These are phyloP conservation scores for Rosa multiflora DNA, from an alignment of 306 rosid species.

Conservation along the genomic window DNA sequence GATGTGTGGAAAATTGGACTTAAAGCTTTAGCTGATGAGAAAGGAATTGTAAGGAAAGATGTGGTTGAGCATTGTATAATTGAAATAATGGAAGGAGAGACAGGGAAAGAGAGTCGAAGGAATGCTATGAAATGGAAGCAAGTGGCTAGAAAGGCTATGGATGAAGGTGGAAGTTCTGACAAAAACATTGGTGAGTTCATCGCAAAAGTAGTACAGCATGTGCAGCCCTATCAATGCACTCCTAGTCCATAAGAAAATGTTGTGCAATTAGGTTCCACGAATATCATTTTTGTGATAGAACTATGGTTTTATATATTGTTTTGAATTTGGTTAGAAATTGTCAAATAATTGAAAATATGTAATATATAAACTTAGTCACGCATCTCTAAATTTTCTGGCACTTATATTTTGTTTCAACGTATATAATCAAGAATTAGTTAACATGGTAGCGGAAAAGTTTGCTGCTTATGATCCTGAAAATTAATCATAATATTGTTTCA, in stretches of 20 bases:
- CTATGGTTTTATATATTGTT: too few relatives aligned
- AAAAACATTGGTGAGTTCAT: constrained; percentile 9
- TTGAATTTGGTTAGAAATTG: too few relatives aligned
- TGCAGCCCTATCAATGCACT: background rate
- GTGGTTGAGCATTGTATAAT: background rate
- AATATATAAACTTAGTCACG: too few relatives aligned
- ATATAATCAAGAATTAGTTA: too few relatives aligned
- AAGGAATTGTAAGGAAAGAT: constrained; percentile 1
- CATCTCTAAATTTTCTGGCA: too few relatives aligned
- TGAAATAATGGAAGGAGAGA: constrained; percentile 3
- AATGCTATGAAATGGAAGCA: background rate
- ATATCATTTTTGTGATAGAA: background rate
- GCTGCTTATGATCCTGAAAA: too few relatives aligned
- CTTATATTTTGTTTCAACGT: too few relatives aligned
- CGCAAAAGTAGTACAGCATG: background rate
- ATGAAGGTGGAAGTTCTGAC: background rate
- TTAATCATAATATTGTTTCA: too few relatives aligned
- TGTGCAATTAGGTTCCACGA: too few relatives aligned
- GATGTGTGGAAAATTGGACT: constrained; percentile 20
- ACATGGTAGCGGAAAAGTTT: too few relatives aligned
- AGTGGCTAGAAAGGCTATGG: background rate
- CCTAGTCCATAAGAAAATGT: background rate
- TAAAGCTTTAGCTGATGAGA: constrained; percentile 9
- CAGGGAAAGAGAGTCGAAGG: background rate
- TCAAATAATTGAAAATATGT: too few relatives aligned